Conservation (phyloP, 2,329 filamentous ascomycete genomes). For the Diplodia corticola region DNA sequence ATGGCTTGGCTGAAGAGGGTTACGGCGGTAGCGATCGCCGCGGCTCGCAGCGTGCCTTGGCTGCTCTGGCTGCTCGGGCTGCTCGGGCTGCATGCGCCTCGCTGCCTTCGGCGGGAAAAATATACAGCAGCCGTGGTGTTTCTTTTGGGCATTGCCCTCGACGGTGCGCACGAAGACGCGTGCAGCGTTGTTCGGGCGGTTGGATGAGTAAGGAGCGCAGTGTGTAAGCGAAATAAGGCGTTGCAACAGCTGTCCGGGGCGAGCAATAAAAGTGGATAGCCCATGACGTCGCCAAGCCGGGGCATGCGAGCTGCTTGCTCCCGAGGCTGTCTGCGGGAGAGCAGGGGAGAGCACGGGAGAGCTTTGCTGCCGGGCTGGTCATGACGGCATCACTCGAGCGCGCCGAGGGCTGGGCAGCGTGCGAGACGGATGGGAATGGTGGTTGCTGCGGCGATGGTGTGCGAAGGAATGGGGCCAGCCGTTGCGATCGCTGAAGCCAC, state of each 20-base stretch:
- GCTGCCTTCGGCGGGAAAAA: neutral
- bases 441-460: neutral
- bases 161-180: neutral
- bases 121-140: no score
- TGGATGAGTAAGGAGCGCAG: neutral
- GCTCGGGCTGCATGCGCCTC: constrained; percentile 6
- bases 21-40: constrained; percentile 3
- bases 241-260: neutral
- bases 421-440: neutral
- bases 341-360: no score
- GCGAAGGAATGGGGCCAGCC: neutral
- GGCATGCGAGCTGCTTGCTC: neutral
- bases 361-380: neutral
- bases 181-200: neutral
- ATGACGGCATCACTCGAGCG: constrained; percentile 11
- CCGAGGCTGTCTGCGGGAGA: neutral
- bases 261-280: neutral
- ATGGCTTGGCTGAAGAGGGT: neutral
- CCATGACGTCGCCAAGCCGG: constrained; percentile 16
- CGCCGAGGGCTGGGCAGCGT: neutral
- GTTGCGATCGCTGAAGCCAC: neutral
- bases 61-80: constrained; percentile 1
- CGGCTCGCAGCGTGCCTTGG: neutral
- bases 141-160: neutral
- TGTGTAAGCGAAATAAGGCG: neutral